phyloP scores from a whole-genome alignment of 176 grass and related monocot genomes.

The Chloris gayana region DNA sequence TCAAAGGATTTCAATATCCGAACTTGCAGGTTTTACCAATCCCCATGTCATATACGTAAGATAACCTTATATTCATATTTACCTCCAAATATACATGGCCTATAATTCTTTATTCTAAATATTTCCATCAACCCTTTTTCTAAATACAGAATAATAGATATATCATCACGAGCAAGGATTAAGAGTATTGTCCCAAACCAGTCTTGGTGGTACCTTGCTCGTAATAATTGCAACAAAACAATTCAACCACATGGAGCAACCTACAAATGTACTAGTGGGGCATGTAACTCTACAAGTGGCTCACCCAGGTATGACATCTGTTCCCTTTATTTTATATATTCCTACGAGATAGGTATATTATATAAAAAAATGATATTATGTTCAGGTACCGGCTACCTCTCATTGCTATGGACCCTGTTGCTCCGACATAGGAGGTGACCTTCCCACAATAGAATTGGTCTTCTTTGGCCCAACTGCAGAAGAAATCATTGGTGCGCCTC shows the following conservation, averaged over 20 bases:
- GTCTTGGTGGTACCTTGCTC: background rate
- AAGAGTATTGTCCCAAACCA: background rate
- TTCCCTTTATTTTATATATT: too few relatives aligned
- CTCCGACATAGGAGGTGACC: rapidly evolving
- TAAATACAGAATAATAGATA: background rate
- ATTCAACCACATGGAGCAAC: too few relatives aligned
- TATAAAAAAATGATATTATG: too few relatives aligned
- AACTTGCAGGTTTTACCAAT: background rate
- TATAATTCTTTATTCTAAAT: too few relatives aligned
- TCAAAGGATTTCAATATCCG: too few relatives aligned
- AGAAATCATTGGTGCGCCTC: background rate
- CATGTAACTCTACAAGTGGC: too few relatives aligned
- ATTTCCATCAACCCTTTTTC: too few relatives aligned
- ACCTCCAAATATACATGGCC: too few relatives aligned
- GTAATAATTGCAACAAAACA: too few relatives aligned
- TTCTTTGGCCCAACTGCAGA: background rate
- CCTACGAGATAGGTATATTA: too few relatives aligned
- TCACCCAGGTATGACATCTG: background rate
- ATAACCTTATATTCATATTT: too few relatives aligned
- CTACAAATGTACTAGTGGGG: too few relatives aligned
- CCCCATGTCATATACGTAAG: background rate
- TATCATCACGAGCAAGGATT: background rate
- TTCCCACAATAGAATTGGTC: background rate
- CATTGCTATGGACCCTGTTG: background rate
- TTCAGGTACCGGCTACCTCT: background rate